Evolutionary conservation across 352 stramenopile species (phyloP).

Genomic region (Pythium dissotocum): DNA sequence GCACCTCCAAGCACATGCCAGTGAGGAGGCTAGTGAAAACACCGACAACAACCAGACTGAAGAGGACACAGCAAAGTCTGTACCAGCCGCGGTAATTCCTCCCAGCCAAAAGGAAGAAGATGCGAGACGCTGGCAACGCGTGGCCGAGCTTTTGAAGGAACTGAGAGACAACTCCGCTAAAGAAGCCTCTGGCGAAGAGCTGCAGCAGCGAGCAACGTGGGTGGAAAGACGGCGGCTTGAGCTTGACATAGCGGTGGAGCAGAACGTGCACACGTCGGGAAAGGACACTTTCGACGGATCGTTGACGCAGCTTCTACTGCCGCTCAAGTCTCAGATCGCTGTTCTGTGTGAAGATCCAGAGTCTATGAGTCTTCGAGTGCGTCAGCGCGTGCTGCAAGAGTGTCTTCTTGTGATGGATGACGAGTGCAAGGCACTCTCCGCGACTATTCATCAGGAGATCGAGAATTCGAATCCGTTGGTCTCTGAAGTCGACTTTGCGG

Average conservation of each 20-base stretch:
- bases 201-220: conserved; percentile 7
- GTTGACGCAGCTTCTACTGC: not conserved
- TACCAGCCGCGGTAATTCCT: not conserved
- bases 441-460: conserved; percentile 9
- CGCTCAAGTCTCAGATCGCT: not conserved
- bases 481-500: conserved; percentile 25
- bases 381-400: conserved; percentile 10
- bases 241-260: not conserved
- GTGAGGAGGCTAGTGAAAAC: not conserved
- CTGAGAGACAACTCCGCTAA: not conserved
- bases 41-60: not conserved
- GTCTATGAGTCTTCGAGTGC: not conserved
- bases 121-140: conserved; percentile 5
- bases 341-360: not conserved
- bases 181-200: not conserved
- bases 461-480: conserved; percentile 18
- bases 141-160: not conserved
- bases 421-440: conserved; percentile 9
- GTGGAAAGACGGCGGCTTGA: not conserved
- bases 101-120: not conserved
- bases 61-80: not conserved
- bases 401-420: conserved; percentile 15
- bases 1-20: not conserved
- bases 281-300: conserved; percentile 6
- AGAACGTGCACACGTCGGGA: not conserved